phyloP scores from a whole-genome alignment of 2,329 filamentous ascomycete genomes.

The Phialocephala sp. region DNA sequence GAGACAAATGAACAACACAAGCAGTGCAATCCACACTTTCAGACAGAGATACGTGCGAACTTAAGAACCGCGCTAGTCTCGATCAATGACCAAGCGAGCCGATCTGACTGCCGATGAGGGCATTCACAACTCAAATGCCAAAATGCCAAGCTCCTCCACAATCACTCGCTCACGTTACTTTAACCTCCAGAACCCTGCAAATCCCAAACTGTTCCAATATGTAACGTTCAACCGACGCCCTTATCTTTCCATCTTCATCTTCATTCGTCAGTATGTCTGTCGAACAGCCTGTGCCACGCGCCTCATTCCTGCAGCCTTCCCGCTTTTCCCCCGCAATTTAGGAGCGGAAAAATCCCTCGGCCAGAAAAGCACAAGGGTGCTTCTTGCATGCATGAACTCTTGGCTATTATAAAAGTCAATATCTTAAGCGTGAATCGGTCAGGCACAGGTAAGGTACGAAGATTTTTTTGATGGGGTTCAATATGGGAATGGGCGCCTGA shows the following conservation, averaged over 20 bases:
- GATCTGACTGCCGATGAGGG: neutral
- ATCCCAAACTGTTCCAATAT: neutral
- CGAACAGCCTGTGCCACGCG: neutral
- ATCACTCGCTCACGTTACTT: neutral
- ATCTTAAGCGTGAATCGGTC: neutral
- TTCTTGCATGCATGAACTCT: neutral
- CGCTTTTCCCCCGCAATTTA: neutral
- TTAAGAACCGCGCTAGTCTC: neutral
- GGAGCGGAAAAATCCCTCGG: neutral
- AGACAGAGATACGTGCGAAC: neutral
- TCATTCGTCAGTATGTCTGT: neutral
- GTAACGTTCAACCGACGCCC: neutral
- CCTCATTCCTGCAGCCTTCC: neutral
- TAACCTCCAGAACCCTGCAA: neutral
- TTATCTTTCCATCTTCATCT: neutral
- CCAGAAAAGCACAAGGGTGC: neutral
- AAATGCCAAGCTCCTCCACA: neutral
- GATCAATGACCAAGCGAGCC: neutral
- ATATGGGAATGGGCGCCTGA: neutral
- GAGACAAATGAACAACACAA: neutral
- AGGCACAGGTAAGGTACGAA: neutral
- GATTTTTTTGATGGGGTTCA: neutral
- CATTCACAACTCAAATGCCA: neutral
- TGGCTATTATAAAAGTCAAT: constrained; percentile 5
- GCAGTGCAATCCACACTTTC: neutral